These are phyloP conservation scores for Mitragyna speciosa DNA, from an alignment of 257 asterid genomes.

Conservation along the genomic window DNA sequence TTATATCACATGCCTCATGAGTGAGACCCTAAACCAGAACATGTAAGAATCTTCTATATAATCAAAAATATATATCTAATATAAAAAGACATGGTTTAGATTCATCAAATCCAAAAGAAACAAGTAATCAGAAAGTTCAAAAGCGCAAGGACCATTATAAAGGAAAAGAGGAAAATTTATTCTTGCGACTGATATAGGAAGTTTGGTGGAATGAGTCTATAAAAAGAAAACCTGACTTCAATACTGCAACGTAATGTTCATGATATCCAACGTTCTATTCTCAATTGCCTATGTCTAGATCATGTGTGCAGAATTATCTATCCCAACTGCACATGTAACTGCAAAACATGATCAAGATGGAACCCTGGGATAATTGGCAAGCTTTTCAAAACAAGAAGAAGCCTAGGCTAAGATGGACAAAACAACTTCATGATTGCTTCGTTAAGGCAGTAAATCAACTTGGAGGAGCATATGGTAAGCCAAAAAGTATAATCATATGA, in stretches of 20 bases:
- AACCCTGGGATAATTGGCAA: not conserved
- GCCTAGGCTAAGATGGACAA: slow-evolving; percentile 22
- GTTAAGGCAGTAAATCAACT: slow-evolving; percentile 22
- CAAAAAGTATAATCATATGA: not conserved
- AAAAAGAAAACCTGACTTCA: not conserved
- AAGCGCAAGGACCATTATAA: not conserved
- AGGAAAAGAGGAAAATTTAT: not conserved
- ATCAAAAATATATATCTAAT: not conserved
- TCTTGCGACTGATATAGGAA: not conserved
- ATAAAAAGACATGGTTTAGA: no score
- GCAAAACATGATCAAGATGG: slow-evolving; percentile 8
- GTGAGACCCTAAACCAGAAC: no score
- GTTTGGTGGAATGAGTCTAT: not conserved
- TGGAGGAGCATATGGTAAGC: slow-evolving; percentile 24
- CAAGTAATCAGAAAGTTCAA: not conserved
- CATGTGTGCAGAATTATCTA: not conserved
- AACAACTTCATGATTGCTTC: slow-evolving; percentile 21
- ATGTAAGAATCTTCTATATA: no score
- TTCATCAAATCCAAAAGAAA: not conserved
- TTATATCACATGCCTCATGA: no score
- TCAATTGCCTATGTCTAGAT: not conserved
- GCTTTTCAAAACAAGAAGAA: slow-evolving; percentile 7
- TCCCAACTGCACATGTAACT: not conserved
- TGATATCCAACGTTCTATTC: not conserved
- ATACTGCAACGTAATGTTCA: not conserved